phyloP scores from a whole-genome alignment of 2,329 filamentous ascomycete genomes.

The Pseudopithomyces chartarum region DNA sequence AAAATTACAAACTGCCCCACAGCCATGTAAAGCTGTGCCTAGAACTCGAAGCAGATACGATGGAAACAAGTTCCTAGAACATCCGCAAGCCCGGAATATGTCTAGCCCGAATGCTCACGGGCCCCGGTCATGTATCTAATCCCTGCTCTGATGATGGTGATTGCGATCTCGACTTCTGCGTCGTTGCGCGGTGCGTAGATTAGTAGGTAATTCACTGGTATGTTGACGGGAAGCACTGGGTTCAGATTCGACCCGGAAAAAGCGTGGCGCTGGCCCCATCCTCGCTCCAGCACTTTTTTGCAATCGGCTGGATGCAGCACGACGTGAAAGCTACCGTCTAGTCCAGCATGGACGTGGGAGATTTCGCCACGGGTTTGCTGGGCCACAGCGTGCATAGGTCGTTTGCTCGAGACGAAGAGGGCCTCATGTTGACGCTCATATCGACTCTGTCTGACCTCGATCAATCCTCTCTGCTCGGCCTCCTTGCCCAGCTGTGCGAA shows the following conservation, averaged over 20 bases:
- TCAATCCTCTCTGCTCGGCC: constrained; percentile 17
- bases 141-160: constrained; percentile 20
- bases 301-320: constrained; percentile 21
- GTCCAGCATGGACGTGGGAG: constrained; percentile 22
- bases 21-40: not conserved
- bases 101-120: constrained; percentile 19
- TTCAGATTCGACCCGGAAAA: constrained; percentile 11
- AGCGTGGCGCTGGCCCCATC: constrained; percentile 25
- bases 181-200: constrained; percentile 27
- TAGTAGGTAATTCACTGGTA: constrained; percentile 25
- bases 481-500: constrained; percentile 13
- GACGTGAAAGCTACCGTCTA: constrained; percentile 25
- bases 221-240: constrained; percentile 12
- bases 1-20: not conserved
- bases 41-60: constrained; percentile 1
- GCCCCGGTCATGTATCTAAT: constrained; percentile 22
- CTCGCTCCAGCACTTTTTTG: constrained; percentile 18
- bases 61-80: not conserved
- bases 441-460: constrained; percentile 20
- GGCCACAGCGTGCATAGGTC: constrained; percentile 18
- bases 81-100: not conserved
- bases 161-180: constrained; percentile 23
- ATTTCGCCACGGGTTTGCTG: constrained; percentile 23
- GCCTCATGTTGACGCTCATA: constrained; percentile 21
- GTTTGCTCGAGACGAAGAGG: constrained; percentile 19